Base-by-base conservation (phyloP, 1,284 basidiomycete species). In the Cryptococcus amylolentus region DNA sequence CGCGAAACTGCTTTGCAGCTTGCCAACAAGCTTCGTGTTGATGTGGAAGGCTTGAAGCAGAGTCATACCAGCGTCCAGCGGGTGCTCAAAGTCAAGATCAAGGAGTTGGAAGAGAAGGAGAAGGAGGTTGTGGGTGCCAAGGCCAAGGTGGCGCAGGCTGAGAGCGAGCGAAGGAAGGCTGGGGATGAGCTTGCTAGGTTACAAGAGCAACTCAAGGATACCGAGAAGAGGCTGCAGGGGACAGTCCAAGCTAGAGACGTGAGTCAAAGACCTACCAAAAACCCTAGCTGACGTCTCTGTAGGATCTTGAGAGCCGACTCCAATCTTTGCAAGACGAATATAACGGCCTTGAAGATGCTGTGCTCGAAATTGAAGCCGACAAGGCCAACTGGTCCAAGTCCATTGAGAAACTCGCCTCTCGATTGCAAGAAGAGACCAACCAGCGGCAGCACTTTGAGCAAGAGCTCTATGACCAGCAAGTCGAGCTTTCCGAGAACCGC, bases 331-430 rank as follows among this genome's bases (percentile, higher is more conserved):
- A 89, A 6, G 86, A 89, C 66, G 80, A 83, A 38, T 88, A 88
- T 61, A 85, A 88, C 56, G 87, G 88, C 58, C 88, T 92, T 54
- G 93, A 97, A 73, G 93, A 97, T 67, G 84, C 87, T 0, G 83
- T 91, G 5, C 81, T 95, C 5, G 85, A 89, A 62, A 82, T 90
- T 47, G 88, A 95, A 73, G 83, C 89, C 39, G 91, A 93, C 60
- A 85, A 89, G 69, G 84, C 84, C 6, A 81, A 85, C 10, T 85
- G 87, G 62, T 83, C 85, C 55, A 84, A 87, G 7, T 88, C 91
- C 64, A 75, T 88, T 55, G 88, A 81, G 3, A 87, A 91, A 67
- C 80, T 82, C 1, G 77, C 82, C 20, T 69, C 62, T 44, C 72
- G 75, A 44, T 65, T 79, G 43, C 64, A 75, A 42, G 63, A 66